These are phyloP conservation scores for Claviceps sp. DNA, from an alignment of 2,329 filamentous ascomycete species.

Conservation along the genomic window DNA sequence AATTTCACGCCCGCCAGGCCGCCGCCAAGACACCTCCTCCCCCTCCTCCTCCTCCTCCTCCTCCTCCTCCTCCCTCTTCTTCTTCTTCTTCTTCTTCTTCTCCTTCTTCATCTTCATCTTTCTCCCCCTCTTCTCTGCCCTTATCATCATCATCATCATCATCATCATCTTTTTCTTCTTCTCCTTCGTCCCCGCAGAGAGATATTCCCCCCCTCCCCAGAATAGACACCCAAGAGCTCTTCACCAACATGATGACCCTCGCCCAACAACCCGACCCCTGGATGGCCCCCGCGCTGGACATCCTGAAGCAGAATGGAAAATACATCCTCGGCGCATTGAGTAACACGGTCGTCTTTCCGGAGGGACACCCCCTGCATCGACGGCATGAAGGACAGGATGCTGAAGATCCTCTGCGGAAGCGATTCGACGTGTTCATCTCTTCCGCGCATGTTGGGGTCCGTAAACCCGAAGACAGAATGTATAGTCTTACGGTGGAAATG, in stretches of 20 bases:
- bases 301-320: slow-evolving; percentile 46
- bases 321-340: slow-evolving; percentile 73
- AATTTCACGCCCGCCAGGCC: slow-evolving; percentile 40
- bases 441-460: slow-evolving; percentile 76
- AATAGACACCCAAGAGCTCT: slow-evolving; percentile 67
- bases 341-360: slow-evolving; percentile 81
- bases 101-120: no score
- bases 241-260: slow-evolving; percentile 79
- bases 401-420: slow-evolving; percentile 42
- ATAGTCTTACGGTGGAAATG: slow-evolving; percentile 54
- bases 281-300: slow-evolving; percentile 72
- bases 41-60: no score
- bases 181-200: slow-evolving; percentile 15
- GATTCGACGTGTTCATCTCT: slow-evolving; percentile 81
- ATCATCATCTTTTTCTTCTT: no score
- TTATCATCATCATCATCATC: no score
- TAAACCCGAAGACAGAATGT: slow-evolving; percentile 77
- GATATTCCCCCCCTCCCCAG: slow-evolving; percentile 50
- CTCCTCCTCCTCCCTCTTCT: no score
- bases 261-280: slow-evolving; percentile 63
- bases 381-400: slow-evolving; percentile 31
- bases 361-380: slow-evolving; percentile 49
- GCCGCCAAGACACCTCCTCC: slow-evolving; percentile 3
- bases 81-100: no score
- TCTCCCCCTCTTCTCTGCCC: no score